Evolutionary conservation across 2,329 filamentous ascomycete species (phyloP).

Genomic region (Chalaropsis ovoidea): DNA sequence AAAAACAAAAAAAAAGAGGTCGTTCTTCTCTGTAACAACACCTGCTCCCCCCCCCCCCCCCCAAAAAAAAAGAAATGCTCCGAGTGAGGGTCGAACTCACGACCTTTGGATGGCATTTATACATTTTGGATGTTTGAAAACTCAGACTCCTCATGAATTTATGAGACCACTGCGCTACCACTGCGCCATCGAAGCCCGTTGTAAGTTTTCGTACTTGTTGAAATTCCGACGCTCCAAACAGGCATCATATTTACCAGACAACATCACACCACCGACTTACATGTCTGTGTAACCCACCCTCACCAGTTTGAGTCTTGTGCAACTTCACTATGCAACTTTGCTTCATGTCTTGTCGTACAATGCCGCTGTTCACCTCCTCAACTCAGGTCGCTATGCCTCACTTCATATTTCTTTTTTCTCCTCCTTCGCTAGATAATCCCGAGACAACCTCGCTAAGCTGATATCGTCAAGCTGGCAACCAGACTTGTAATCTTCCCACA

Average conservation of each 20-base stretch:
- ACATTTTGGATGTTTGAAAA: conserved; percentile 12
- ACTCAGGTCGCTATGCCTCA: background rate
- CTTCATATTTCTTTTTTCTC: background rate
- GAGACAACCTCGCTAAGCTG: conserved; percentile 4
- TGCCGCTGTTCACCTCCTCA: no score
- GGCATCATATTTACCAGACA: background rate
- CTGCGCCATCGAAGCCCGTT: conserved; percentile 25
- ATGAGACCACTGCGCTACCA: conserved; percentile 26
- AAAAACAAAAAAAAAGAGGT: background rate
- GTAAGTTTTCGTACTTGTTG: background rate
- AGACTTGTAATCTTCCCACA: background rate
- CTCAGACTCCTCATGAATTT: conserved; percentile 23
- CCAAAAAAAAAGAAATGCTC: conserved; percentile 24
- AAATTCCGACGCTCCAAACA: background rate
- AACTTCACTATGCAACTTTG: background rate
- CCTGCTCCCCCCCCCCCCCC: no score
- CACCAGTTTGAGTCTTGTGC: background rate
- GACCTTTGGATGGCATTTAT: conserved; percentile 26
- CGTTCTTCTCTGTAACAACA: background rate
- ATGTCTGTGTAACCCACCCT: background rate
- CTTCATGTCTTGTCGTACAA: no score
- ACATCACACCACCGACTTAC: no score
- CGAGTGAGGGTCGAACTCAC: conserved; percentile 27
- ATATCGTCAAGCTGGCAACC: background rate
- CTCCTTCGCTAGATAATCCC: background rate